Conservation (phyloP, 148 eudicot species). For the Linanthus parryae region DNA sequence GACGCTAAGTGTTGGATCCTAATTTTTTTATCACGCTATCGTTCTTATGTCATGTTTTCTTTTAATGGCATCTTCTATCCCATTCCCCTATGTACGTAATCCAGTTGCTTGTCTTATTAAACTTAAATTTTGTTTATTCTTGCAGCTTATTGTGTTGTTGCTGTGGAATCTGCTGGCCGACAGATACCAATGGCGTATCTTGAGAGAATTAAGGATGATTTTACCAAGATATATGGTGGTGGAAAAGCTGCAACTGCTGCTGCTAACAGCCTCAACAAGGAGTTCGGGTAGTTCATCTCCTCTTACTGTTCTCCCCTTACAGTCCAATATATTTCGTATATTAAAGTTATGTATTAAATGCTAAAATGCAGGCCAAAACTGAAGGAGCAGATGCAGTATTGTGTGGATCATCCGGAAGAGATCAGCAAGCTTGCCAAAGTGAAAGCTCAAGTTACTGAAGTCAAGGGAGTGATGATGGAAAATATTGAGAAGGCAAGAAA, state of each 20-base stretch:
- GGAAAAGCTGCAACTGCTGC: neutral
- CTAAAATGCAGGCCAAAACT: neutral
- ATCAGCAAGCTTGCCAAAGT: neutral
- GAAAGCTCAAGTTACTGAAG: neutral
- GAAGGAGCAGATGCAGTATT: neutral
- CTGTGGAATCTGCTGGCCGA: slow-evolving; percentile 4
- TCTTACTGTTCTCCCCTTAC: neutral
- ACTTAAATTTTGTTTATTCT: too few relatives aligned
- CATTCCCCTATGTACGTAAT: neutral
- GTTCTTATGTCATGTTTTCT: neutral
- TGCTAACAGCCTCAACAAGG: neutral
- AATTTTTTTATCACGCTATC: neutral
- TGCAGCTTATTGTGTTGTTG: neutral
- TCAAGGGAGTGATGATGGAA: neutral
- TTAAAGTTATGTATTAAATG: too few relatives aligned
- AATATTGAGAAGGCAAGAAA: neutral
- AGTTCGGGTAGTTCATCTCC: neutral
- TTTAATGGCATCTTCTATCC: neutral
- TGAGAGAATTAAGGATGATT: neutral
- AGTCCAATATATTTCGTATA: too few relatives aligned
- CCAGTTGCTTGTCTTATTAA: neutral
- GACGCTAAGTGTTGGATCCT: too few relatives aligned
- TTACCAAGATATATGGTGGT: neutral
- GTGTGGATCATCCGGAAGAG: neutral
- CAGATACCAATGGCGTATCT: slow-evolving; percentile 1